Evolutionary conservation across 768 basidiomycete species (phyloP).

Genomic region (Tulasnella sp.): DNA sequence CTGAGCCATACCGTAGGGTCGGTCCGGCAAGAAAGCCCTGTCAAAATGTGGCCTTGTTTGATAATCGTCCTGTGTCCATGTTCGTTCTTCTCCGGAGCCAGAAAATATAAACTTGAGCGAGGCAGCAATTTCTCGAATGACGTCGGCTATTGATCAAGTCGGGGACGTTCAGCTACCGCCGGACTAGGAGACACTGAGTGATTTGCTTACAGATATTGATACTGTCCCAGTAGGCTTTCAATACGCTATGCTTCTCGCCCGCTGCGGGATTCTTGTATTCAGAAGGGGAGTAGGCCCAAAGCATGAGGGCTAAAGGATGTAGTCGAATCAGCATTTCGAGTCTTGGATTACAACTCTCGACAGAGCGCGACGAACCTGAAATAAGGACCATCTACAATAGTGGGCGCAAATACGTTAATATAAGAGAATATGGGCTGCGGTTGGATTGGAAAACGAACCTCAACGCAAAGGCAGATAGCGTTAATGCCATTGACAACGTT

Average conservation of each 20-base stretch:
- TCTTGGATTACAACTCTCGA: neutral
- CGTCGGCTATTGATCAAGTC: neutral
- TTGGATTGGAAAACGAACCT: conserved; percentile 52
- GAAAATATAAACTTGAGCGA: neutral
- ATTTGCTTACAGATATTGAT: conserved; percentile 52
- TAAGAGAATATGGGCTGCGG: neutral
- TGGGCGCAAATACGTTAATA: neutral
- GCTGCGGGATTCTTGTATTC: conserved; percentile 58
- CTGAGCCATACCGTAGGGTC: neutral
- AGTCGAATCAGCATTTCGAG: neutral
- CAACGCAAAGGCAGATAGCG: conserved; percentile 79
- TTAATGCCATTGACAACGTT: conserved; percentile 85
- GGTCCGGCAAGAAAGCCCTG: neutral
- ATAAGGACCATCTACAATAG: conserved; percentile 77
- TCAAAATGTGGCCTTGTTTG: neutral
- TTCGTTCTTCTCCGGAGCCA: neutral
- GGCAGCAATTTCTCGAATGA: neutral
- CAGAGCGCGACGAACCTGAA: conserved; percentile 43
- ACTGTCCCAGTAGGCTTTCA: conserved; percentile 71
- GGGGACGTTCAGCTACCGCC: neutral
- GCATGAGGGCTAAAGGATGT: conserved; percentile 54
- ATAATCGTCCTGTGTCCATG: neutral
- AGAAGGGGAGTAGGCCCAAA: conserved; percentile 75
- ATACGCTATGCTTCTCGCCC: conserved; percentile 51
- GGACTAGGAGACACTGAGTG: conserved; percentile 6